Base-by-base conservation (phyloP, 2,329 filamentous ascomycete genomes). In the Pseudocercospora vitis region DNA sequence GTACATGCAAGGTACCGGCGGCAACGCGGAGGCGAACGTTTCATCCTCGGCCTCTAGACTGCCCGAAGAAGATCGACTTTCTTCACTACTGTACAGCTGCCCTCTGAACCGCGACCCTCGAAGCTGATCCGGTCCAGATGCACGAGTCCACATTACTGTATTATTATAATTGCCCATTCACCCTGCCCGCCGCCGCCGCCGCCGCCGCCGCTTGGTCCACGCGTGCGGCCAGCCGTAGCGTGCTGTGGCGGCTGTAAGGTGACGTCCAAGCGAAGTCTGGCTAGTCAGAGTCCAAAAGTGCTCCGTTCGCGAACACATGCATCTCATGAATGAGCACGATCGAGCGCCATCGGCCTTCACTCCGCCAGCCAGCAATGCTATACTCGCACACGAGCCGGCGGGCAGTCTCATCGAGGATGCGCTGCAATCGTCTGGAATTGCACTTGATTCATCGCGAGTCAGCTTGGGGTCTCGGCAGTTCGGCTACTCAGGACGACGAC, bases 1-100 rank as follows among this genome's bases (percentile, higher is more conserved):
- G 48, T 33, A 55, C 52, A 47, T 55, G 52, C 48, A 55, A 51
- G 52, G 52, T 35, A 42, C 40, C 23, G 28, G 14, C n/a, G 46
- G 40, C n/a, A 21, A 23, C 31, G 26, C 52, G 19, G 46, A 48
- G 23, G 52, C 37, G 37, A 49, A 28, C 37, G 46, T 29, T 49
- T 49, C 35, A 35, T 32, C 11, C 39, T 32, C 26, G 23, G 14
- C 26, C 14, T 32, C 44, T 47, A 32, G 44, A 47, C 44, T 12
- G 8, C 12, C 14, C 44, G 23, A 47, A 47, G 44, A 47, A 29
- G 26, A 21, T 28, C 42, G 14, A 18, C 42, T 46, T 14, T 28
- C 4, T 24, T 8, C 42, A 21, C 24, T 32, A 32, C 44, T 18
- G 26, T 23, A 12, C 37, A 24, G 37, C 37, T 5, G 6, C n/a